Evolutionary conservation across 345 rosid genomes (phyloP).

Genomic region (Salix brachista): DNA sequence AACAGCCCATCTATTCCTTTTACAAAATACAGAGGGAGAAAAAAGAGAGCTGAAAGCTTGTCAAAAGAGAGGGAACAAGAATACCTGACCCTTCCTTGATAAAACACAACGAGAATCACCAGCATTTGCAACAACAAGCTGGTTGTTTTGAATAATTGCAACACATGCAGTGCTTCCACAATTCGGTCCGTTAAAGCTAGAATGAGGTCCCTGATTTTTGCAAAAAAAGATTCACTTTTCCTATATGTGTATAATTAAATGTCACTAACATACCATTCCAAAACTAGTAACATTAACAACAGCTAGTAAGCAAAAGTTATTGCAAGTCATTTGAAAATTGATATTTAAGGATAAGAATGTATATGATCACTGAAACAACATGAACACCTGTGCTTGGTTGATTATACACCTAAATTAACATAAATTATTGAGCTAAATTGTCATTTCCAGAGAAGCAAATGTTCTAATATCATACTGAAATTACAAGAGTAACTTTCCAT

Average conservation of each 20-base stretch:
- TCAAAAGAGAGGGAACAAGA: conserved; percentile 2
- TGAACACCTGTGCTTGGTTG: background rate
- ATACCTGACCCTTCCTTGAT: conserved; percentile 90
- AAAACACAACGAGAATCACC: conserved; percentile 95
- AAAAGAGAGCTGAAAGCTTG: background rate
- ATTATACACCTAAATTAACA: background rate
- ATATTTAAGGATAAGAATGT: background rate
- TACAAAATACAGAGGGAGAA: background rate
- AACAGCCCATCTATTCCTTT: background rate
- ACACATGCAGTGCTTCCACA: conserved; percentile 91
- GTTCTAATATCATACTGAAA: background rate
- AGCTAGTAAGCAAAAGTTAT: background rate
- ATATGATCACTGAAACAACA: background rate
- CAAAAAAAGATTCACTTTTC: background rate
- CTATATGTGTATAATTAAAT: background rate
- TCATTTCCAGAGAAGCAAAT: background rate
- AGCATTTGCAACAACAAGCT: conserved; percentile 84
- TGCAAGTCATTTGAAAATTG: background rate
- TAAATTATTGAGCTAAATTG: background rate
- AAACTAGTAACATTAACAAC: background rate
- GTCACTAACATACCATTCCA: background rate
- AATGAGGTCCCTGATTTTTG: conserved; percentile 74
- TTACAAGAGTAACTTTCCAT: background rate
- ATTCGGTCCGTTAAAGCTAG: conserved; percentile 83
- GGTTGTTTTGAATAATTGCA: conserved; percentile 60